Base-by-base conservation (phyloP, 2,329 filamentous ascomycete genomes). In the Camillea tinctor region DNA sequence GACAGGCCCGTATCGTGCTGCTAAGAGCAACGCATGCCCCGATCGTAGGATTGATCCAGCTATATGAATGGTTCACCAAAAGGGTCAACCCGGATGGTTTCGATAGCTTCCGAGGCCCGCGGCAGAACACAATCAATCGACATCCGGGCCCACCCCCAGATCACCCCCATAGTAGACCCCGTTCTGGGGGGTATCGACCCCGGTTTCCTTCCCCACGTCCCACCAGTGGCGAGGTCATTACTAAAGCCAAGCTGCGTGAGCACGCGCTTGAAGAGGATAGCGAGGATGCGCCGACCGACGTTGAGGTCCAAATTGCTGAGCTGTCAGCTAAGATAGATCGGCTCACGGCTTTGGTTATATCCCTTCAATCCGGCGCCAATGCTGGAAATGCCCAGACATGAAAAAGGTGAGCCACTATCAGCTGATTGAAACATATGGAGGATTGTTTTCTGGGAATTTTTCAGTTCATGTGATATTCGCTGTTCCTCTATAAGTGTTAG, bases 31-130 rank as follows among this genome's bases (percentile, higher is more conserved):
- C 86, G 0, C 87, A 88, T 67, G 77, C 85, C 52, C 90, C 90
- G 30, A 86, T 91, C 63, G 88, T 93, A 24, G 84, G 76, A n/a
- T 76, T 81, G 52, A 93, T 93, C 65, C 82, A 84, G 73, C 69
- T 81, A n/a, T 92, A 89, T 72, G 89, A 92, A 74, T 77, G 78
- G 67, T 64, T 84, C 52, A 74, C 75, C 21, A 73, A 73, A 59
- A 77, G 75, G 55, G 67, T 76, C 7, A 67, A 67, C 13, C 67
- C 73, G 13, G 79, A 80, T 55, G 79, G 79, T 55, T 82, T 78
- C 64, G 77, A 77, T 59, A 79, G 75, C 24, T 83, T 81, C 74
- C 80, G 78, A 68, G 84, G 80, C 2, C 80, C 79, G 0, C 75
- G 73, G 7, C 66, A 59, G 20, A 70, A 56, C 13, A 63, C 68